A percentile compares a stretch with the other conserved stretches of the same genome.
phyloP scores from a whole-genome alignment of 164 flowering plant genomes.

The Dillenia suffruticosa region DNA sequence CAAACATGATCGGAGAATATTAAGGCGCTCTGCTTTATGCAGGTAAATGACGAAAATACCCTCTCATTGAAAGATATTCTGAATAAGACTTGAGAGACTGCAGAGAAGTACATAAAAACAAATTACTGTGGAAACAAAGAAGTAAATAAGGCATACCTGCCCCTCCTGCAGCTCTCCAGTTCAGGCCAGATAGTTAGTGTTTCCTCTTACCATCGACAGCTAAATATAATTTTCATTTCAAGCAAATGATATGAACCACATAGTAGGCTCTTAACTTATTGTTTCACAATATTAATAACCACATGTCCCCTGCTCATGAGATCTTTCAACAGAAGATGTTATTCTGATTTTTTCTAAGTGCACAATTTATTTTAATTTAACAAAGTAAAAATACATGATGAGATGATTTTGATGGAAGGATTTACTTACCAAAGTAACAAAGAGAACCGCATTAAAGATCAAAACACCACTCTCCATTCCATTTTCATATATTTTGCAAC shows the following conservation, averaged over 20 bases:
- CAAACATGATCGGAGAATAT: too few species aligned
- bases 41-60: constrained; percentile 8
- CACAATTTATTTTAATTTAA: neutral
- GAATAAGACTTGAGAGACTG: constrained; percentile 14
- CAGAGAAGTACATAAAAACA: constrained; percentile 25
- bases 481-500: constrained; percentile 96
- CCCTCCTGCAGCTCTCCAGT: constrained; percentile 24
- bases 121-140: constrained; percentile 37
- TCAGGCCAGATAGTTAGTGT: constrained; percentile 12
- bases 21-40: neutral
- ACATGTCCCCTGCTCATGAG: neutral
- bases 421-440: constrained; percentile 70
- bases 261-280: too few species aligned
- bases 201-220: constrained; percentile 5
- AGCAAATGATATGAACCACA: too few species aligned
- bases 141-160: constrained; percentile 23
- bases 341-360: neutral
- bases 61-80: neutral
- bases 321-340: too few species aligned
- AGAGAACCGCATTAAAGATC: constrained; percentile 77
- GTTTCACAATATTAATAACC: constrained; percentile 1
- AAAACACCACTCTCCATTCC: constrained; percentile 90
- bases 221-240: constrained; percentile 11
- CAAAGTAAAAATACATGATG: neutral
- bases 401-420: neutral